A percentile compares a stretch with the other conserved stretches of the same genome.
Evolutionary conservation across 768 basidiomycete genomes (phyloP).

Genomic region (Russula earlei): DNA sequence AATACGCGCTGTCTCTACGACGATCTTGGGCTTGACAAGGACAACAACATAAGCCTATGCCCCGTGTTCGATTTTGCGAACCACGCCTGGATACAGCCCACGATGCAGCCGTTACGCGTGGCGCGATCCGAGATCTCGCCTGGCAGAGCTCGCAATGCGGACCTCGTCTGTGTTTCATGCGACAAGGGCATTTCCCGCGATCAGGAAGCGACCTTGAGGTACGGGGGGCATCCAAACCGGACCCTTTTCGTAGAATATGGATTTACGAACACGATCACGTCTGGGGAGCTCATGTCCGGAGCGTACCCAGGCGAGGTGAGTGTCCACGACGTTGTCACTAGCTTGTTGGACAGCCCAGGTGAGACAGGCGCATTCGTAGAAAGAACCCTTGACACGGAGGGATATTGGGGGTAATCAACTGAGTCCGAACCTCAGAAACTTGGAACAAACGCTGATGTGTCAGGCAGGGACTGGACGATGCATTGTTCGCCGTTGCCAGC

Average conservation of each 20-base stretch:
- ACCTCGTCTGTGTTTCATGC: slow-evolving; percentile 40
- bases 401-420: slow-evolving; percentile 72
- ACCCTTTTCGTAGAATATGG: slow-evolving; percentile 87
- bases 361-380: slow-evolving; percentile 39
- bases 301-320: slow-evolving; percentile 47
- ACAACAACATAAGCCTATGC: slow-evolving; percentile 79
- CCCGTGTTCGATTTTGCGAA: slow-evolving; percentile 92
- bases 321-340: slow-evolving; percentile 45
- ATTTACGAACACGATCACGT: slow-evolving; percentile 45
- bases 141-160: slow-evolving; percentile 23
- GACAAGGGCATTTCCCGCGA: slow-evolving; percentile 34
- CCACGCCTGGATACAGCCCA: slow-evolving; percentile 40
- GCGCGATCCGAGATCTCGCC: slow-evolving; percentile 3
- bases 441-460: not conserved
- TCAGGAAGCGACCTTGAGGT: slow-evolving; percentile 67
- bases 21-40: slow-evolving; percentile 41
- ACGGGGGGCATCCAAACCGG: slow-evolving; percentile 71
- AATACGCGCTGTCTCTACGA: slow-evolving; percentile 88
- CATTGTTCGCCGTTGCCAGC: slow-evolving; percentile 50
- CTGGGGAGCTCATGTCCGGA: slow-evolving; percentile 24
- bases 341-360: slow-evolving; percentile 38
- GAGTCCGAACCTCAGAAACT: not conserved
- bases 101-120: slow-evolving; percentile 33
- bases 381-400: slow-evolving; percentile 44
- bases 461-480: slow-evolving; percentile 64